Evolutionary conservation across 1,139 yeast genomes (phyloP).

Genomic region (Komagataea norvegica): DNA sequence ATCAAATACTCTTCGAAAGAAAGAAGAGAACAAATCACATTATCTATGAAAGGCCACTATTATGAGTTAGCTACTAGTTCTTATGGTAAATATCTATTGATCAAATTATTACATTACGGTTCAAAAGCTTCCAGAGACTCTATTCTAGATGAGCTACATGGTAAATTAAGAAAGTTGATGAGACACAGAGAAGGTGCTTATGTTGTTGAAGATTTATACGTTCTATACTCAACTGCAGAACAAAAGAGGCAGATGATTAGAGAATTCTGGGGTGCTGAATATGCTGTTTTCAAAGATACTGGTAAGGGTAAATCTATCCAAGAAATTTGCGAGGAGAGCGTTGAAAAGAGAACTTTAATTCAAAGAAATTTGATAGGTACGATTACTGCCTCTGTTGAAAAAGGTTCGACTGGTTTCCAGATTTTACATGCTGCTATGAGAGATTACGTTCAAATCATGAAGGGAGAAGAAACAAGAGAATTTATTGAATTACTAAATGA

Average conservation of each 20-base stretch:
- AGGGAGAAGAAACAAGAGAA: constrained; percentile 69
- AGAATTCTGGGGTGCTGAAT: constrained; percentile 97
- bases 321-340: constrained; percentile 62
- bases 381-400: constrained; percentile 85
- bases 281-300: constrained; percentile 80
- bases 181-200: constrained; percentile 99
- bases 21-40: constrained; percentile 68
- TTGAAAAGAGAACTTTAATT: constrained; percentile 80
- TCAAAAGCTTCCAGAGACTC: constrained; percentile 70
- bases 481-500: constrained; percentile 80
- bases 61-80: constrained; percentile 86
- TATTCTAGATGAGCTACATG: constrained; percentile 82
- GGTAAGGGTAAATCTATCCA: constrained; percentile 59
- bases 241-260: constrained; percentile 89
- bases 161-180: constrained; percentile 86
- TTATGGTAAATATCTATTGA: constrained; percentile 87
- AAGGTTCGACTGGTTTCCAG: constrained; percentile 95
- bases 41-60: constrained; percentile 68
- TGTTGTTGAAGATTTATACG: constrained; percentile 90
- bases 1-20: constrained; percentile 80
- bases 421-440: constrained; percentile 95
- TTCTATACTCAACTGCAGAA: constrained; percentile 76
- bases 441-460: constrained; percentile 72
- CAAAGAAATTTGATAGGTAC: constrained; percentile 76
- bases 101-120: constrained; percentile 90